phyloP scores from a whole-genome alignment of 306 rosid species.

The Dalbergia oliveri region DNA sequence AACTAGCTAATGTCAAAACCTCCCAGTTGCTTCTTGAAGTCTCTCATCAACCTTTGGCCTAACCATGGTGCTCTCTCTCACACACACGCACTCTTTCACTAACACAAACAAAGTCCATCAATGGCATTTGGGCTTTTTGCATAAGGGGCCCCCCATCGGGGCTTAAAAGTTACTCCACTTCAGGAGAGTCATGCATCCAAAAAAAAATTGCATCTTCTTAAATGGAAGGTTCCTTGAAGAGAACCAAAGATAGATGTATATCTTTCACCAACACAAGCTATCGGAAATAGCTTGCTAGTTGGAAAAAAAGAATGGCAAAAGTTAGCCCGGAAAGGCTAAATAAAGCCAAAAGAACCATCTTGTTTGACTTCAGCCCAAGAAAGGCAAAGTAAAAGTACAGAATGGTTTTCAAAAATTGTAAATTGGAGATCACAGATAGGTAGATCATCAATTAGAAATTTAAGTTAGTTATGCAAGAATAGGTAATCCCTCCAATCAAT shows the following conservation, averaged over 20 bases:
- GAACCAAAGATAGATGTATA: constrained; percentile 55
- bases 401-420: constrained; percentile 71
- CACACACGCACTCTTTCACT: constrained; percentile 55
- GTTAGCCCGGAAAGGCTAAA: constrained; percentile 65
- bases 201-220: constrained; percentile 45
- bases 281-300: constrained; percentile 71
- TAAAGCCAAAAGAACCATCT: constrained; percentile 48
- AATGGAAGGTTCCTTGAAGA: constrained; percentile 59
- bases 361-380: constrained; percentile 56
- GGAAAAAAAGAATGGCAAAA: constrained; percentile 47
- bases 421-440: constrained; percentile 55
- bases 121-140: constrained; percentile 64
- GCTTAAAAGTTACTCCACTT: constrained; percentile 55
- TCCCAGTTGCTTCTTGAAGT: constrained; percentile 66
- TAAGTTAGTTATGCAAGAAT: constrained; percentile 44
- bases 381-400: constrained; percentile 55
- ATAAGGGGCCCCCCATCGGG: constrained; percentile 70
- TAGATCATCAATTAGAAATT: constrained; percentile 56
- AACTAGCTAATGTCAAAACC: constrained; percentile 54
- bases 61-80: constrained; percentile 92
- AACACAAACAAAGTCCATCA: constrained; percentile 62
- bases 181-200: constrained; percentile 82
- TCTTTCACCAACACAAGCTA: constrained; percentile 66
- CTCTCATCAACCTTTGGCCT: constrained; percentile 77
- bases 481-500: constrained; percentile 56